Percentiles rank a stretch among this genome's conserved stretches.
Evolutionary conservation across 2,329 filamentous ascomycete genomes (phyloP).

Genomic region (Biscogniauxia marginata): DNA sequence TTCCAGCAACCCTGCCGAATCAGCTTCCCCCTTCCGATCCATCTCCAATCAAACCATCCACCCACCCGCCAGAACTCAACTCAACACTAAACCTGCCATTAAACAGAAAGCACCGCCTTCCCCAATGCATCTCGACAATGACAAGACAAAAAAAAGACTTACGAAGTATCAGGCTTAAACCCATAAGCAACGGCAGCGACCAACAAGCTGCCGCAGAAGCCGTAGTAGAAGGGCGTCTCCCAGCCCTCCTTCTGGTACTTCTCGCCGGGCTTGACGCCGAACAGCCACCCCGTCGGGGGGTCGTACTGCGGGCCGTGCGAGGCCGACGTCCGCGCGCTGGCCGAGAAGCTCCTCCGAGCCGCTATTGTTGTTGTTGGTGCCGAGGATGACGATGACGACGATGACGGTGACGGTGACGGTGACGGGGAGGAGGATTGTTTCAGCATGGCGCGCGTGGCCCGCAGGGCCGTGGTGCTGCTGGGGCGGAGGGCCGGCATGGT

Average conservation of each 20-base stretch:
- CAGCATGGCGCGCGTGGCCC: conserved; percentile 29
- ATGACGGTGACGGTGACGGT: conserved; percentile 45
- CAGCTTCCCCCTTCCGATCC: too few relatives aligned
- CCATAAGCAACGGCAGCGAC: conserved; percentile 79
- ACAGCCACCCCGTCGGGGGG: conserved; percentile 87
- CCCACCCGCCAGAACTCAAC: background rate
- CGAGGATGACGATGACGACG: too few relatives aligned
- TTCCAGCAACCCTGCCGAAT: too few relatives aligned
- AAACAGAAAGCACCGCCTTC: background rate
- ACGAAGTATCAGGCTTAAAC: conserved; percentile 99
- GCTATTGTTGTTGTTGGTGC: too few relatives aligned
- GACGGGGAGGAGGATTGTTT: conserved; percentile 15
- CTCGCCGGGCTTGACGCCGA: conserved; percentile 90
- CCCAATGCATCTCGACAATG: conserved; percentile 4
- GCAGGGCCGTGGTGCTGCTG: conserved; percentile 25
- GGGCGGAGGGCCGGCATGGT: conserved; percentile 32
- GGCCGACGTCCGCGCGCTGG: conserved; percentile 37
- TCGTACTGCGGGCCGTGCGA: conserved; percentile 80
- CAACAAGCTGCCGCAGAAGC: conserved; percentile 75
- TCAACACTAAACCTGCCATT: background rate
- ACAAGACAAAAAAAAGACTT: conserved; percentile 45
- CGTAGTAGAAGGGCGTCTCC: conserved; percentile 84
- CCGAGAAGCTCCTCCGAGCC: background rate
- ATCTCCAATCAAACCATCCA: too few relatives aligned
- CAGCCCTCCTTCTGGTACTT: conserved; percentile 95